phyloP scores from a whole-genome alignment of 148 eudicot species.

The Fallopia convolvulus region DNA sequence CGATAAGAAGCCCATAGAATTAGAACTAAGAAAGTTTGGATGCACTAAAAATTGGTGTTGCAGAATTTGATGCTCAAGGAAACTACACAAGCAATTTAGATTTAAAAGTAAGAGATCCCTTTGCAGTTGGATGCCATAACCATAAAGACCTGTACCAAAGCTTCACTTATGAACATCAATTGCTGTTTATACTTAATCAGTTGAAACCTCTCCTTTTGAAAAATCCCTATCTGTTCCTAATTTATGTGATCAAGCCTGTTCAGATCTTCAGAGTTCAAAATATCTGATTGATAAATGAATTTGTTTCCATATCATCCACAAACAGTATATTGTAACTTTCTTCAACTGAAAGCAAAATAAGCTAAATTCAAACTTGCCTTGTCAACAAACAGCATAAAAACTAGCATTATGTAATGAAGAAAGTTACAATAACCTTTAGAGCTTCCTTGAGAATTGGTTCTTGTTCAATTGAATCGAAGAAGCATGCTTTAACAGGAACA shows the following conservation, averaged over 20 bases:
- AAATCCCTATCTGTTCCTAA: not conserved
- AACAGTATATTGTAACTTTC: not conserved
- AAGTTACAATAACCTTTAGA: conserved; percentile 3
- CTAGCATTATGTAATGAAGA: not conserved
- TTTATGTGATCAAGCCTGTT: not conserved
- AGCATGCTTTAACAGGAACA: conserved; percentile 1
- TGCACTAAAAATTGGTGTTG: not conserved
- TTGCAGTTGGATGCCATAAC: not conserved
- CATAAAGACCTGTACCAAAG: not conserved
- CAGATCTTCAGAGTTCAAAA: not conserved
- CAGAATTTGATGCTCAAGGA: not conserved
- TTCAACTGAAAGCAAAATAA: not conserved
- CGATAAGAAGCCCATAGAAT: not conserved
- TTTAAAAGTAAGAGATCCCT: not conserved
- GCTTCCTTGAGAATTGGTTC: conserved; percentile 13
- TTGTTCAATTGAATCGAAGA: not conserved
- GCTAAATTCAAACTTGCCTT: not conserved
- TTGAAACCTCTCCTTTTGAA: not conserved
- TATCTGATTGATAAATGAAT: not conserved
- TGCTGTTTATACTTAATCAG: not conserved
- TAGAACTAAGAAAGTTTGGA: not conserved
- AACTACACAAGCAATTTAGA: not conserved
- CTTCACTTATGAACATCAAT: not conserved
- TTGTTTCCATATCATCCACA: not conserved
- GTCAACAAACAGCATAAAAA: not conserved